phyloP scores from a whole-genome alignment of 2,329 filamentous ascomycete genomes.

The Diaporthe citriasiana region DNA sequence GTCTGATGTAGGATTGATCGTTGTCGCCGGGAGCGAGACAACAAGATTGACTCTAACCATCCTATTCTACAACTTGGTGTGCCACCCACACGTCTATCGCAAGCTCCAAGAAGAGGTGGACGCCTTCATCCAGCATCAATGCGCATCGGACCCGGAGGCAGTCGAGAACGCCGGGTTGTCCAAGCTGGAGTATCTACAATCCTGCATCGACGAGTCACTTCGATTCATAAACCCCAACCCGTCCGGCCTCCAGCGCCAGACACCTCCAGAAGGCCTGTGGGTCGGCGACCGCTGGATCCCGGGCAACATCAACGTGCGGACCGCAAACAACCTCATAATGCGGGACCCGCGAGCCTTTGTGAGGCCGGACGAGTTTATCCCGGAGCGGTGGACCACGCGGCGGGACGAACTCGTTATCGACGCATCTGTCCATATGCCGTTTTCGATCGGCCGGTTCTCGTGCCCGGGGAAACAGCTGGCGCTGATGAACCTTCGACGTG shows the following conservation, averaged over 20 bases:
- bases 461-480: slow-evolving; percentile 5
- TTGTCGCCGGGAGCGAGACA: slow-evolving; percentile 4
- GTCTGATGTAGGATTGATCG: background rate
- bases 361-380: slow-evolving; percentile 48
- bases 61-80: slow-evolving; percentile 47
- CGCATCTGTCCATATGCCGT: background rate
- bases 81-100: slow-evolving; percentile 70
- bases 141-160: background rate
- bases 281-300: slow-evolving; percentile 27
- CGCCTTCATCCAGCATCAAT: slow-evolving; percentile 60
- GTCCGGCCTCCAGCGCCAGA: slow-evolving; percentile 19
- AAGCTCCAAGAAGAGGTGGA: slow-evolving; percentile 79
- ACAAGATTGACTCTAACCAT: slow-evolving; percentile 2
- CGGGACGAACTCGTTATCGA: background rate
- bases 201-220: slow-evolving; percentile 24
- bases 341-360: slow-evolving; percentile 40
- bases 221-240: background rate
- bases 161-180: slow-evolving; percentile 12
- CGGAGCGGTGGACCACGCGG: slow-evolving; percentile 51
- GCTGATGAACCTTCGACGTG: background rate
- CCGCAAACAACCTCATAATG: slow-evolving; percentile 12
- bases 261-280: slow-evolving; percentile 12
- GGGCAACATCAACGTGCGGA: slow-evolving; percentile 23
- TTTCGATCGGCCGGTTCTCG: background rate
- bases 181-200: slow-evolving; percentile 9